Percentiles rank a stretch among this genome's conserved stretches.
Conservation (phyloP, 345 rosid species). For the Bretschneidera sinensis region DNA sequence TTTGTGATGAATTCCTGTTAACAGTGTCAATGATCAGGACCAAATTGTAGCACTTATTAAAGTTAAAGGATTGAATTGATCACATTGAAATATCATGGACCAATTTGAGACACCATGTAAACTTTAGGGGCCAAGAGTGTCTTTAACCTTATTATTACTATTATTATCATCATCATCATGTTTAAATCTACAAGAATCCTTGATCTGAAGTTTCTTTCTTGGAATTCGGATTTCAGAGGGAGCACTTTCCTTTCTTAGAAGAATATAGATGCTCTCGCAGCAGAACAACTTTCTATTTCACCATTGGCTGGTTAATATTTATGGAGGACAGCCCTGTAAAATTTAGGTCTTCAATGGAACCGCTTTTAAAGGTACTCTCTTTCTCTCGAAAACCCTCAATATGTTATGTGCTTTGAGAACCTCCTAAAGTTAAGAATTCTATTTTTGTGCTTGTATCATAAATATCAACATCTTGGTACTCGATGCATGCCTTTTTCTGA, state of each 20-base stretch:
- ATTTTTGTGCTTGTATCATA: background rate
- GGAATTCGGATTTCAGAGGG: constrained; percentile 60
- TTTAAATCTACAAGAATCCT: background rate
- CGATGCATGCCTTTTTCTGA: too few relatives aligned
- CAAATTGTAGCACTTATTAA: too few relatives aligned
- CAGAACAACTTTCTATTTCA: constrained; percentile 93
- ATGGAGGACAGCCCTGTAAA: constrained; percentile 96
- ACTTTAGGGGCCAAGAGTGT: too few relatives aligned
- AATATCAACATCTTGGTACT: background rate
- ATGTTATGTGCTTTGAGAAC: background rate
- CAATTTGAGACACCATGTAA: too few relatives aligned
- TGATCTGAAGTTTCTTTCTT: background rate
- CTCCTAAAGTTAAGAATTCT: background rate
- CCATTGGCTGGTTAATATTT: constrained; percentile 93
- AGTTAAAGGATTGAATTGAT: too few relatives aligned
- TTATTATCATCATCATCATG: too few relatives aligned
- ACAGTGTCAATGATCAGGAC: too few relatives aligned
- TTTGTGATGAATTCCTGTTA: too few relatives aligned
- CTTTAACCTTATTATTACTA: too few relatives aligned
- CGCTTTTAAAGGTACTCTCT: constrained; percentile 63
- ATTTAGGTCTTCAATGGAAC: constrained; percentile 97
- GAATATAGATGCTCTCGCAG: constrained; percentile 91
- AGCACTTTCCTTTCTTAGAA: constrained; percentile 90
- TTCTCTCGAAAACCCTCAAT: too few relatives aligned
- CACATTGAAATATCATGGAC: too few relatives aligned